Evolutionary conservation across 139 green algal genomes (phyloP).

Genomic region (Chlamydomonas sphaeroides): DNA sequence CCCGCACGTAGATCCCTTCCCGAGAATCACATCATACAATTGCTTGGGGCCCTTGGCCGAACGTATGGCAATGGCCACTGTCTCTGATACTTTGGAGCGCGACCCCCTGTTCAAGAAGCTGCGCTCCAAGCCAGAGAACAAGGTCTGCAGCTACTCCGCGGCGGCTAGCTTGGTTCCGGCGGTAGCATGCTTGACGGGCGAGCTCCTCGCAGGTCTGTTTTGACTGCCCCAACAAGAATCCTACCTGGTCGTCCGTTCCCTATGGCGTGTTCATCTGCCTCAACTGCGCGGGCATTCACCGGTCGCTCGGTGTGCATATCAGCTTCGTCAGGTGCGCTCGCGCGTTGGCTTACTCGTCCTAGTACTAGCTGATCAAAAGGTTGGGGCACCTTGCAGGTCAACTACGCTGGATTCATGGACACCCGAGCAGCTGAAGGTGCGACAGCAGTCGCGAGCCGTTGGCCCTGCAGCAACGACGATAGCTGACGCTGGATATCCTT

Average conservation of each 20-base stretch:
- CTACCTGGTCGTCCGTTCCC: slow-evolving; percentile 94
- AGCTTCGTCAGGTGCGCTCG: slow-evolving; percentile 92
- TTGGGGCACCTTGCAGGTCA: slow-evolving; percentile 44
- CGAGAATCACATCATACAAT: too few relatives aligned
- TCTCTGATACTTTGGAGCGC: slow-evolving; percentile 64
- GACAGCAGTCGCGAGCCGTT: neutral
- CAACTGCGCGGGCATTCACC: slow-evolving; percentile 93
- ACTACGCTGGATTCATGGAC: slow-evolving; percentile 78
- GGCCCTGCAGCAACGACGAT: too few relatives aligned
- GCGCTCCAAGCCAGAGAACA: slow-evolving; percentile 89
- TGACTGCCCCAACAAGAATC: slow-evolving; percentile 96
- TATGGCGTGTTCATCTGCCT: slow-evolving; percentile 98
- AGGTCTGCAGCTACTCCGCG: too few relatives aligned
- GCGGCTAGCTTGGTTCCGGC: too few relatives aligned
- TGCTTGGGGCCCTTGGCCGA: too few relatives aligned
- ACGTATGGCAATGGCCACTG: neutral
- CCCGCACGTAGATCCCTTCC: too few relatives aligned
- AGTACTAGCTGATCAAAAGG: too few relatives aligned
- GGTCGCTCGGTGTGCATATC: slow-evolving; percentile 94
- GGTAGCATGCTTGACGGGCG: too few relatives aligned
- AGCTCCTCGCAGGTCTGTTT: slow-evolving; percentile 88
- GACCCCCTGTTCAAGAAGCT: slow-evolving; percentile 90
- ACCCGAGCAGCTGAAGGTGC: slow-evolving; percentile 92
- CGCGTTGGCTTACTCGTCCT: too few relatives aligned
- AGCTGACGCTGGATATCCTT: neutral